Evolutionary conservation across 2,329 filamentous ascomycete genomes (phyloP).

Genomic region (Sporothrix humicola): DNA sequence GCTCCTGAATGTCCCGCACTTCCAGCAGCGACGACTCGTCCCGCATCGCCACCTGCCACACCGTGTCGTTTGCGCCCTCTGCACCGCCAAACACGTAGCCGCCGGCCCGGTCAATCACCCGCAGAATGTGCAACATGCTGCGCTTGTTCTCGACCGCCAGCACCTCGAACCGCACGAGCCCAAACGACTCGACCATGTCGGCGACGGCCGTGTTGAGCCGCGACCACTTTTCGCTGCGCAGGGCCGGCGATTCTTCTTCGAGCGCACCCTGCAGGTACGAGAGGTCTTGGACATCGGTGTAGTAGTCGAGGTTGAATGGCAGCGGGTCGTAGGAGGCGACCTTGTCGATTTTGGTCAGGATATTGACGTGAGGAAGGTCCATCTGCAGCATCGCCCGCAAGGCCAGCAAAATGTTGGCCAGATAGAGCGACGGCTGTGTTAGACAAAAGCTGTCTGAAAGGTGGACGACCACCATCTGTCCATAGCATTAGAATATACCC

Average conservation of each 20-base stretch:
- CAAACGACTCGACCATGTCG: slow-evolving; percentile 85
- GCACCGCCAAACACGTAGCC: slow-evolving; percentile 92
- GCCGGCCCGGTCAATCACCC: slow-evolving; percentile 87
- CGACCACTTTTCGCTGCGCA: slow-evolving; percentile 76
- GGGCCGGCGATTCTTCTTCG: slow-evolving; percentile 74
- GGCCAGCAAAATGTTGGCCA: slow-evolving; percentile 90
- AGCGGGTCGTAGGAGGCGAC: slow-evolving; percentile 81
- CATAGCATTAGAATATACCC: neutral
- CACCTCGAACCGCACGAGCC: slow-evolving; percentile 89
- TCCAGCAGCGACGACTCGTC: slow-evolving; percentile 76
- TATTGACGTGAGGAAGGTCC: slow-evolving; percentile 94
- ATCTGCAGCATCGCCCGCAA: slow-evolving; percentile 97
- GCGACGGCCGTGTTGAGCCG: slow-evolving; percentile 86
- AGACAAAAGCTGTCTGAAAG: slow-evolving; percentile 93
- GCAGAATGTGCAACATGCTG: slow-evolving; percentile 91
- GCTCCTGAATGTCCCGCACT: slow-evolving; percentile 87
- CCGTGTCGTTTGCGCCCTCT: slow-evolving; percentile 89
- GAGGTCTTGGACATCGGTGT: slow-evolving; percentile 95
- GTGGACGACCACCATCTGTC: slow-evolving; percentile 87
- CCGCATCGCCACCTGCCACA: slow-evolving; percentile 97
- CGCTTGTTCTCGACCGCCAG: slow-evolving; percentile 95
- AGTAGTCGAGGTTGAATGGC: slow-evolving; percentile 95
- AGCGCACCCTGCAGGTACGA: slow-evolving; percentile 81
- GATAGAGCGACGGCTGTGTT: slow-evolving; percentile 90
- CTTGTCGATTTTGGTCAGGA: slow-evolving; percentile 98